Percentiles rank a stretch among this genome's conserved stretches.
These are phyloP conservation scores for Scenedesmus sp. DNA, from an alignment of 163 green algal species.

Conservation along the genomic window DNA sequence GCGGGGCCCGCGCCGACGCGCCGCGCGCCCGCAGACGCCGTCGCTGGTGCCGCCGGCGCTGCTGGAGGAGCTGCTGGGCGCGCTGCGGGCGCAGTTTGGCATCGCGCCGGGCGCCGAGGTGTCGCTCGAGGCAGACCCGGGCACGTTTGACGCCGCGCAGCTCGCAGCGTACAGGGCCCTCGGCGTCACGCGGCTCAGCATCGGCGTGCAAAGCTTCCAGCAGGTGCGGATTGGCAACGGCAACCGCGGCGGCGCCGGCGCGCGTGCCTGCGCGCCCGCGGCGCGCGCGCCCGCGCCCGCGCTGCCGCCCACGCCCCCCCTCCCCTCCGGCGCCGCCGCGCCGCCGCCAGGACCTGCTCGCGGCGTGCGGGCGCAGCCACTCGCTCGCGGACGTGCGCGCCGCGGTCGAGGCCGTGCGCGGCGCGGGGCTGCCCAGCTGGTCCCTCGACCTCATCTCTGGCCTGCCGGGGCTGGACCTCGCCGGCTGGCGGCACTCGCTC, in stretches of 20 bases:
- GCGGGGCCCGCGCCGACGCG: no score
- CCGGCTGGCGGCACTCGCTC: slow-evolving; percentile 81
- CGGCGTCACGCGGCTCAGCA: slow-evolving; percentile 82
- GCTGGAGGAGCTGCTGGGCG: slow-evolving; percentile 72
- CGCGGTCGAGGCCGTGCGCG: slow-evolving; percentile 76
- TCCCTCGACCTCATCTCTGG: slow-evolving; percentile 94
- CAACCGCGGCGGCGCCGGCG: no score
- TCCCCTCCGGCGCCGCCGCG: slow-evolving; percentile 36
- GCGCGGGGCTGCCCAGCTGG: slow-evolving; percentile 71
- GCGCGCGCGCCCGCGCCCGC: no score
- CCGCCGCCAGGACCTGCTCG: slow-evolving; percentile 70
- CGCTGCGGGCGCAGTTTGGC: slow-evolving; percentile 61
- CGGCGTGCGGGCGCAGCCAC: slow-evolving; percentile 86
- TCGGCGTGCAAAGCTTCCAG: slow-evolving; percentile 87
- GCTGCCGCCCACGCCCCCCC: neutral
- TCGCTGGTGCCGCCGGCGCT: slow-evolving; percentile 82
- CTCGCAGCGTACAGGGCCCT: slow-evolving; percentile 77
- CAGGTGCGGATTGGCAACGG: no score
- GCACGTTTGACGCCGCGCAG: slow-evolving; percentile 81
- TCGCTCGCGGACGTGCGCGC: slow-evolving; percentile 72
- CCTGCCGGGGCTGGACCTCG: slow-evolving; percentile 75
- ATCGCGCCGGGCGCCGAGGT: slow-evolving; percentile 81
- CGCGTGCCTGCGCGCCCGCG: no score
- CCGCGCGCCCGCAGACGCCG: slow-evolving; percentile 72
- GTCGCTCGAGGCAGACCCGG: slow-evolving; percentile 93